Percentiles rank a stretch among this genome's conserved stretches.
Conservation (phyloP, 2,329 filamentous ascomycete genomes). For the Ophiocordyceps sinensis region DNA sequence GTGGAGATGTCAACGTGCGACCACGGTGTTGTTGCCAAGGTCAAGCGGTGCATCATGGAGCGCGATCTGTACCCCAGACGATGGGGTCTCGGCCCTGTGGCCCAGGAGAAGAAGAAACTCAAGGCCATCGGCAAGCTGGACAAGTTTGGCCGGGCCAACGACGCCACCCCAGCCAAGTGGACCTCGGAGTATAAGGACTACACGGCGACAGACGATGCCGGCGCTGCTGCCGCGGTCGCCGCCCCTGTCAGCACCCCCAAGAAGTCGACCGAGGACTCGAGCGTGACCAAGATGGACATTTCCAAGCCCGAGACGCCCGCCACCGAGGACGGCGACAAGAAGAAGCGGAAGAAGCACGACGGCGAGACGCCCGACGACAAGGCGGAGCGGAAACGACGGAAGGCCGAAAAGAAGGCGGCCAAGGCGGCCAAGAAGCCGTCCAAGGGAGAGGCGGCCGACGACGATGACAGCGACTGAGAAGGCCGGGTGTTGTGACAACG, state of each 20-base stretch:
- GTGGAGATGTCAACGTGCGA: conserved; percentile 95
- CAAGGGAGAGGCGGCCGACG: conserved; percentile 34
- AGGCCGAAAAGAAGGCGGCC: conserved; percentile 45
- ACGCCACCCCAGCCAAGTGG: conserved; percentile 89
- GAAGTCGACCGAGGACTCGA: conserved; percentile 19
- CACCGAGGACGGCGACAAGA: conserved; percentile 41
- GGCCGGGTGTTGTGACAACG: neutral
- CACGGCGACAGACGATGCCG: conserved; percentile 37
- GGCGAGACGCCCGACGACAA: conserved; percentile 59
- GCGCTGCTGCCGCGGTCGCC: conserved; percentile 28
- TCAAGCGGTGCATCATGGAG: conserved; percentile 99
- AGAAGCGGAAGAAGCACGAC: conserved; percentile 69
- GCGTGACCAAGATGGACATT: conserved; percentile 17
- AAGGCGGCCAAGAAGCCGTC: conserved; percentile 41
- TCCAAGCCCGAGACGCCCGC: conserved; percentile 21
- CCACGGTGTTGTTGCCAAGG: conserved; percentile 94
- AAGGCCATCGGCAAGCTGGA: conserved; percentile 96
- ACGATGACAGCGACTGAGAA: conserved; percentile 19
- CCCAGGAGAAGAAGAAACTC: conserved; percentile 98
- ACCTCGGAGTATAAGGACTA: conserved; percentile 86
- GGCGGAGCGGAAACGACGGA: conserved; percentile 44
- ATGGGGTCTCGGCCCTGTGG: conserved; percentile 91
- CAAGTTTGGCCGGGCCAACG: conserved; percentile 89
- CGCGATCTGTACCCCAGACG: conserved; percentile 90
- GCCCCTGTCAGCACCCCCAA: conserved; percentile 27